Conservation (phyloP, 257 asterid species). For the Fraxinus anomala region DNA sequence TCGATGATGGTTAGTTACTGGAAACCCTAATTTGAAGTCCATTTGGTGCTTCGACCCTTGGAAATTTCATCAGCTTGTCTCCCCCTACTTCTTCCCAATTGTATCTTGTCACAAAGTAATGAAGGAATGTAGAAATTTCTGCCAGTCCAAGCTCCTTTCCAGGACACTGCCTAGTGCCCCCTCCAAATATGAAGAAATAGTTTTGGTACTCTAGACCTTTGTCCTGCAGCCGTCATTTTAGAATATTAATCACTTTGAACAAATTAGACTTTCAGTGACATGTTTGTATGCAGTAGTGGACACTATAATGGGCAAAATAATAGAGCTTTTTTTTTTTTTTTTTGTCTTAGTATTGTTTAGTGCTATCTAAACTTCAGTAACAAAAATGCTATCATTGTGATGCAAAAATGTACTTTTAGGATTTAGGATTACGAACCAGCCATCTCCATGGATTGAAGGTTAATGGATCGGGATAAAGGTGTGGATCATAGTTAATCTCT, state of each 20-base stretch:
- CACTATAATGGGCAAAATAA: no score
- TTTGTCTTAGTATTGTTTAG: no score
- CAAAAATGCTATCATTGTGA: no score
- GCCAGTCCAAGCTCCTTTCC: conserved; percentile 98
- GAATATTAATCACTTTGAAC: neutral
- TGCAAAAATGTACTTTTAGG: neutral
- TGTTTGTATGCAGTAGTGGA: no score
- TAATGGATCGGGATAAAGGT: neutral
- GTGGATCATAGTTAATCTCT: conserved; percentile 74
- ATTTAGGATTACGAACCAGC: conserved; percentile 63
- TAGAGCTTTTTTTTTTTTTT: no score
- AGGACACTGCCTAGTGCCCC: conserved; percentile 95
- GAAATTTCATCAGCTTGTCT: conserved; percentile 77
- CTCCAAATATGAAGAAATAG: conserved; percentile 83
- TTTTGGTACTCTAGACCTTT: conserved; percentile 70
- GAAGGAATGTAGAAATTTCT: conserved; percentile 93
- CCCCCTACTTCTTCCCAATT: conserved; percentile 95
- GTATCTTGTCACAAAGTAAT: conserved; percentile 89
- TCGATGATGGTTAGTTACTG: conserved; percentile 27
- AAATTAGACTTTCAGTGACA: no score
- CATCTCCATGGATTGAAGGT: conserved; percentile 88
- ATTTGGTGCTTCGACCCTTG: conserved; percentile 96
- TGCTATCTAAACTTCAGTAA: no score
- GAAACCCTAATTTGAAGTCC: conserved; percentile 84
- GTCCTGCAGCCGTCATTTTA: conserved; percentile 45